These are phyloP conservation scores for Arthrobotrys pseudoclavata DNA, from an alignment of 2,329 filamentous ascomycete genomes.

Conservation along the genomic window DNA sequence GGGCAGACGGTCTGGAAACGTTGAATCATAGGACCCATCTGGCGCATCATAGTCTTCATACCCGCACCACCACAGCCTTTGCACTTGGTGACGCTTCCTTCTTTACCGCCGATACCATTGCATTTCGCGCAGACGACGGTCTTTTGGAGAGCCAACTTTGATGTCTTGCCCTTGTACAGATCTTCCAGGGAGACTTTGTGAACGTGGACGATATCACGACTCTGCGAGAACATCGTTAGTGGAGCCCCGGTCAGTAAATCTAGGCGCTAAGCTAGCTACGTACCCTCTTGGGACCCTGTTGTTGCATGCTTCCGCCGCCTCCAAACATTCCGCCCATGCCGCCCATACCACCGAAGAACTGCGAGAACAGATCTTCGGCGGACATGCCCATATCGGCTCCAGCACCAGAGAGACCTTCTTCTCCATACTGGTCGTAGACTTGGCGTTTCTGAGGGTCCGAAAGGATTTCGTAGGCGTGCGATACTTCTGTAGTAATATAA, in stretches of 20 bases:
- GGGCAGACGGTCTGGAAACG: slow-evolving; percentile 99
- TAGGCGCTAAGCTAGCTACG: slow-evolving; percentile 14
- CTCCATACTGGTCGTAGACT: slow-evolving; percentile 96
- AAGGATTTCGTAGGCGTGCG: slow-evolving; percentile 86
- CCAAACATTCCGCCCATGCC: slow-evolving; percentile 85
- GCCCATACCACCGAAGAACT: slow-evolving; percentile 87
- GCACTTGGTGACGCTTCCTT: slow-evolving; percentile 96
- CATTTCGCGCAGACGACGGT: slow-evolving; percentile 97
- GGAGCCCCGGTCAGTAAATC: background rate
- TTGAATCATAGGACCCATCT: slow-evolving; percentile 99
- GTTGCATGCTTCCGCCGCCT: slow-evolving; percentile 75
- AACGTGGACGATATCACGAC: slow-evolving; percentile 95
- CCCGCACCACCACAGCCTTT: slow-evolving; percentile 90
- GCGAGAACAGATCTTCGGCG: slow-evolving; percentile 94
- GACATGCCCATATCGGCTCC: slow-evolving; percentile 84
- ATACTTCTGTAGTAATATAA: slow-evolving; percentile 58
- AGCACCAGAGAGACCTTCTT: slow-evolving; percentile 93
- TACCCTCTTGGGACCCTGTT: slow-evolving; percentile 79
- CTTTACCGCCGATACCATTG: slow-evolving; percentile 93
- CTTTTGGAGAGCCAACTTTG: slow-evolving; percentile 95
- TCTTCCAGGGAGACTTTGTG: slow-evolving; percentile 99
- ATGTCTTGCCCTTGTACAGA: slow-evolving; percentile 97
- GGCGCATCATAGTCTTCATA: slow-evolving; percentile 99
- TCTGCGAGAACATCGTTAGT: slow-evolving; percentile 70
- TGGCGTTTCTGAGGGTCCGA: slow-evolving; percentile 91